These are phyloP conservation scores for Tilletia horrida DNA, from an alignment of 1,284 basidiomycete genomes.

Conservation along the genomic window DNA sequence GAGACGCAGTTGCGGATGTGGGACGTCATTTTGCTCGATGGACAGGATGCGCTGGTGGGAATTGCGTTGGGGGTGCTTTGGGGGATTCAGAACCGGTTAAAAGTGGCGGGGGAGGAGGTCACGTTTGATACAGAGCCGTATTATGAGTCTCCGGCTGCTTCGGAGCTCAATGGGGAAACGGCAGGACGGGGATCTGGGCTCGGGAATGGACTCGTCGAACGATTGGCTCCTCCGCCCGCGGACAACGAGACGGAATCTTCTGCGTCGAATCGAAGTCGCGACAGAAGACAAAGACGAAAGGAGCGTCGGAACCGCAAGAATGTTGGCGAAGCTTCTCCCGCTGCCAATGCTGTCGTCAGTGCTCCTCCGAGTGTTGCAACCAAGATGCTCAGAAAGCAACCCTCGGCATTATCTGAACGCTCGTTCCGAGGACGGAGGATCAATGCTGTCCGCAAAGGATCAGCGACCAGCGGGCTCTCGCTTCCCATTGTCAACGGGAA, in stretches of 20 bases:
- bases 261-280: too few species aligned
- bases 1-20: conserved; percentile 88
- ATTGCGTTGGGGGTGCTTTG: conserved; percentile 83
- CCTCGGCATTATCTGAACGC: not conserved
- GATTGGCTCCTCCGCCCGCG: not conserved
- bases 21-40: conserved; percentile 89
- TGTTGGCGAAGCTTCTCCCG: not conserved
- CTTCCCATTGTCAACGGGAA: too few species aligned
- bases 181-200: not conserved
- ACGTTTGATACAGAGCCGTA: conserved; percentile 11
- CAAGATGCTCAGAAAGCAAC: not conserved
- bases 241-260: too few species aligned
- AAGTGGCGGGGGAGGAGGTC: conserved; percentile 1
- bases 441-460: not conserved
- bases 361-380: not conserved
- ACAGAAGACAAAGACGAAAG: too few species aligned
- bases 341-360: not conserved
- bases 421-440: not conserved
- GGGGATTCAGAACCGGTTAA: conserved; percentile 69
- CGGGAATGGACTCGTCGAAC: not conserved
- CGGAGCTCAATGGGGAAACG: not conserved
- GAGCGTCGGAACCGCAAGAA: not conserved
- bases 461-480: not conserved
- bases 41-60: conserved; percentile 80
- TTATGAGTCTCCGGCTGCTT: not conserved